Evolutionary conservation across 225 moss, liverwort and hornwort species (phyloP).

Genomic region (Climacium dendroides): DNA sequence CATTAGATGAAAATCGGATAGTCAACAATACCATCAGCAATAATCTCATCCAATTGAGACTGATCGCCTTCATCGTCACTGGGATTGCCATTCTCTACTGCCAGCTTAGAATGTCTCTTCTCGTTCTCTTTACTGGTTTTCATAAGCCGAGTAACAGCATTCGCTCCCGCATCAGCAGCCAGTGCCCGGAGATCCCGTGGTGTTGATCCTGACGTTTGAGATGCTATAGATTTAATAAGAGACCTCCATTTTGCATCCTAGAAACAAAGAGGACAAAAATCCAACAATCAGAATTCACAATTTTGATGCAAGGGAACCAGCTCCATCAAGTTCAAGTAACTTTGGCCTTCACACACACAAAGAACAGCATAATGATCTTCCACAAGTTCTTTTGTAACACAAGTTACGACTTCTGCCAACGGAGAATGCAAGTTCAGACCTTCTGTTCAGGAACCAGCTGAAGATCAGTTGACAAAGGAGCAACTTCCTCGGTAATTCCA

Average conservation of each 20-base stretch:
- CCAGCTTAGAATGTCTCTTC: neutral
- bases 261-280: neutral
- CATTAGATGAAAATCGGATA: neutral
- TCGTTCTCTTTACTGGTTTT: conserved; percentile 11
- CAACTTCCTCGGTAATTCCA: no score
- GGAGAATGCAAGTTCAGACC: no score
- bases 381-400: no score
- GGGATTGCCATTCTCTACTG: neutral
- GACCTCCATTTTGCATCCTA: conserved; percentile 54
- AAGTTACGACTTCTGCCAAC: no score
- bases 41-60: conserved; percentile 1
- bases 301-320: no score
- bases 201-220: conserved; percentile 83
- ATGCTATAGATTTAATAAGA: conserved; percentile 51
- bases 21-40: conserved; percentile 16
- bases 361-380: no score
- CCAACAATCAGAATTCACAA: conserved; percentile 3
- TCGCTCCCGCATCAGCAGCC: conserved; percentile 80
- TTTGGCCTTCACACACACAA: no score
- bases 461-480: no score
- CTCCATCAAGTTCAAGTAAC: no score
- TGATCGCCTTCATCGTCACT: neutral
- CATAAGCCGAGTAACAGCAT: conserved; percentile 39
- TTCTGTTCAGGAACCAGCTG: no score
- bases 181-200: conserved; percentile 79